Evolutionary conservation across 106 monocot genomes (phyloP), one percentile per base, ranked within the genome.

Genomic region (Agapanthus africanus): DNA sequence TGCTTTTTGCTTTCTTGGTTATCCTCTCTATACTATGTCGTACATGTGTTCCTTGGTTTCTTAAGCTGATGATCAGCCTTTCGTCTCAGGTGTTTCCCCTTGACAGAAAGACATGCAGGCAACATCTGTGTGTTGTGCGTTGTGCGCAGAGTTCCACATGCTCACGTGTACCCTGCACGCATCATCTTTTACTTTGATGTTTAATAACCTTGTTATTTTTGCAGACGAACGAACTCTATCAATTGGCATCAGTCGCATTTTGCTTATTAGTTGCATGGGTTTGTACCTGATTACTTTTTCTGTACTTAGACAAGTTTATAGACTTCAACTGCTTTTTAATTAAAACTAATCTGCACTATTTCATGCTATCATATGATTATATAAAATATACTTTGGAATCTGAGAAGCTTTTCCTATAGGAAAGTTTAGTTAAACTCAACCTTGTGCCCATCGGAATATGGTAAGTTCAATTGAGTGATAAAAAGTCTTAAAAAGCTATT

Each of bases 51-150:
- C 88, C 84, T 65, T 88, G 84, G 84, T 88, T 79, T 77, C 88
- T 88, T 36, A 84, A 74, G 77, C 77, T 88, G 71, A 88, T 88
- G 88, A 88, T 82, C 67, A 85, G 71, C 54, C 88, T 88, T 79
- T 88, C 88, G 31, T 88, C 88, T 69, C 82, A 85, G 84, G 88
- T 88, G 73, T 47, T 38, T 79, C 23, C 59, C 52, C 33, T 30
- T 68, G 22, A 9, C 25, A n/a, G 22, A n/a, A n/a, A n/a, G n/a
- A n/a, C n/a, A n/a, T n/a, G n/a, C n/a, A n/a, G n/a, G n/a, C n/a
- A n/a, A n/a, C n/a, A n/a, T n/a, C n/a, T n/a, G n/a, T n/a, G n/a
- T n/a, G n/a, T n/a, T n/a, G n/a, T n/a, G n/a, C n/a, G n/a, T n/a
- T n/a, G n/a, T n/a, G n/a, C n/a, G n/a, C n/a, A n/a, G n/a, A n/a